Conservation (phyloP, 768 basidiomycete species). For the Punctularia strigosozonata region DNA sequence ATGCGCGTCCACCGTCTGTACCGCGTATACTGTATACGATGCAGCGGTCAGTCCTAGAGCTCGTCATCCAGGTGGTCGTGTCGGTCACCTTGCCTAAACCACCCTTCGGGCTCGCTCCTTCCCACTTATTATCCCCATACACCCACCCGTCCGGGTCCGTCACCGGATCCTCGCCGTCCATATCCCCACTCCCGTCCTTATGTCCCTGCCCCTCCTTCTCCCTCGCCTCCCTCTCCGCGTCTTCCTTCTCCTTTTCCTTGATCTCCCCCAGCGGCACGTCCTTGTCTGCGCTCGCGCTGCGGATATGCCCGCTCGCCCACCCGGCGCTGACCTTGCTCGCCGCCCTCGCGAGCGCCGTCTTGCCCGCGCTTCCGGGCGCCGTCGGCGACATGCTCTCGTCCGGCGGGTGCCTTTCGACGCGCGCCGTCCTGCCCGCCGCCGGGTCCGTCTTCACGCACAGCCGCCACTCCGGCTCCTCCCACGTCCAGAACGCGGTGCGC, state of each 20-base stretch:
- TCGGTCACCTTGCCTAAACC: constrained; percentile 70
- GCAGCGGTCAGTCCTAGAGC: neutral
- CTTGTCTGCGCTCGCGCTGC: too few species aligned
- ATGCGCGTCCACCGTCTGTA: constrained; percentile 80
- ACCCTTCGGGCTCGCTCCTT: constrained; percentile 57
- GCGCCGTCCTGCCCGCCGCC: constrained; percentile 27
- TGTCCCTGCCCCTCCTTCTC: constrained; percentile 6
- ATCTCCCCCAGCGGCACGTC: too few species aligned
- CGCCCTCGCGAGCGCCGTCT: constrained; percentile 43
- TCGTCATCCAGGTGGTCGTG: neutral
- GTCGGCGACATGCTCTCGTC: constrained; percentile 25
- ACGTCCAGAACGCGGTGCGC: constrained; percentile 73
- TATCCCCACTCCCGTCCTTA: constrained; percentile 12
- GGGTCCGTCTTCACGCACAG: constrained; percentile 53
- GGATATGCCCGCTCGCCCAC: constrained; percentile 15
- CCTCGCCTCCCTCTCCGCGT: constrained; percentile 1
- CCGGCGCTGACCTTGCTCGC: constrained; percentile 34
- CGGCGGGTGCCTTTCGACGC: constrained; percentile 55
- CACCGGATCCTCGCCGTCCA: constrained; percentile 35
- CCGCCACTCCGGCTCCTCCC: constrained; percentile 89
- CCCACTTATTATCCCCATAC: constrained; percentile 95
- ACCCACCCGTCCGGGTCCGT: constrained; percentile 91
- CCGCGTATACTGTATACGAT: constrained; percentile 58
- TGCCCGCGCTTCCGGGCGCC: constrained; percentile 10
- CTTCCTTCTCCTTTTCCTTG: neutral